Base-by-base conservation (phyloP, 2,329 filamentous ascomycete genomes). In the Cercospora sojina region DNA sequence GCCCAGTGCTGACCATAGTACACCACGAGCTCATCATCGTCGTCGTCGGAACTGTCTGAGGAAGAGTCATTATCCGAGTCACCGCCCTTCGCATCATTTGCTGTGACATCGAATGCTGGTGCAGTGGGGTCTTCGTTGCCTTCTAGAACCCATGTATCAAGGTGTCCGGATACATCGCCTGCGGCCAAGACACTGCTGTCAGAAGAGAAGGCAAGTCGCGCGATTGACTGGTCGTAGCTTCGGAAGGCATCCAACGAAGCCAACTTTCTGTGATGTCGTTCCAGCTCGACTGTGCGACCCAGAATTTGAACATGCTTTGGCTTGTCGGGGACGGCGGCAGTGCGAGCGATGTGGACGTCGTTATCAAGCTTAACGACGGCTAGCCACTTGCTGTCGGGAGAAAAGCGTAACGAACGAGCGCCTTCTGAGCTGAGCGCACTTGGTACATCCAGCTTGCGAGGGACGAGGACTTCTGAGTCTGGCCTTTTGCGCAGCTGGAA, bases 81-180 rank as follows among this genome's bases (percentile, higher is more conserved):
- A 6, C 65, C 69, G 35, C 70, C 70, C 25, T 70, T 70, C 10
- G 74, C 72, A 23, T 74, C 68, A 13, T 73, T 67, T 63, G 72
- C 70, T 8, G 75, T 65, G 29, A 67, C 69, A 51, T 79, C 80
- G 27, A 82, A 76, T 32, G 80, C 76, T 41, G 79, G 76, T 23
- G 82, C 79, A 13, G 79, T 80, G 2, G 75, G 69, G 70, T 87
- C 84, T 72, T 85, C 82, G 67, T 85, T 78, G 41, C 85, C 85
- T 74, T 87, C 84, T 63, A 96, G 79, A 1, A 92, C 81, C 91
- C 93, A 99, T 18, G 90, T 92, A 75, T 98, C 93, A 32, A 98
- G 83, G 78, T 89, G 92, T 51, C 95, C 95, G 51, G 90, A 89
- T 61, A 97, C 80, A 77, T 97, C 94, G 57, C 90, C 89, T 31